Evolutionary conservation across 148 eudicot species (phyloP).

Genomic region (Fagopyrum homotropicum): DNA sequence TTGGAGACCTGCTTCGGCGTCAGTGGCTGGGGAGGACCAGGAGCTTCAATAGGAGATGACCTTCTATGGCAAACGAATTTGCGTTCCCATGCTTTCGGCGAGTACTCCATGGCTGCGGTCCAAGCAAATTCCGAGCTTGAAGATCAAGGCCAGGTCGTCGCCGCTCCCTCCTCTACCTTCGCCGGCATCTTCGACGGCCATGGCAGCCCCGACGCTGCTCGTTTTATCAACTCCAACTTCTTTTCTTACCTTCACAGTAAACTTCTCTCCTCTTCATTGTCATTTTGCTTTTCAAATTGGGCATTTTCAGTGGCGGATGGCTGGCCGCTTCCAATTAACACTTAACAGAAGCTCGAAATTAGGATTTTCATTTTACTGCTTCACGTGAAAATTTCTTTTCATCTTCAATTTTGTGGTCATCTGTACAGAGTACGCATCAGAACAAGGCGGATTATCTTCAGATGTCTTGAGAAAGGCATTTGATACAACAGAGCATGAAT

Average conservation of each 20-base stretch:
- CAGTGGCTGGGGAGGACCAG: conserved; percentile 22
- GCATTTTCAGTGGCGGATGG: neutral
- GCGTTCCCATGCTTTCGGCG: conserved; percentile 73
- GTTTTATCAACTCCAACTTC: conserved; percentile 57
- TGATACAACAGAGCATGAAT: conserved; percentile 50
- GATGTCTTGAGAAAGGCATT: conserved; percentile 49
- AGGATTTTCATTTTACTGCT: neutral
- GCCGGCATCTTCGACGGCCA: conserved; percentile 92
- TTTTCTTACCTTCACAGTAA: conserved; percentile 58
- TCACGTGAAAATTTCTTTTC: neutral
- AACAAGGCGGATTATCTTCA: conserved; percentile 39
- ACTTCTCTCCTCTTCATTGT: neutral
- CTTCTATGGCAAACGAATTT: conserved; percentile 65
- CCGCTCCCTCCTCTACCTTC: conserved; percentile 58
- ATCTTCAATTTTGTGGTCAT: neutral
- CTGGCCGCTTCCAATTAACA: neutral
- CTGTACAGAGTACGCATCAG: conserved; percentile 24
- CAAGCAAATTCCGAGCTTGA: conserved; percentile 79
- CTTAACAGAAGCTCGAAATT: neutral
- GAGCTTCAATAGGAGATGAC: conserved; percentile 38
- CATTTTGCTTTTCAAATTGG: neutral
- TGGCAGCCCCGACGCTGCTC: conserved; percentile 91
- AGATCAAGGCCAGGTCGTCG: conserved; percentile 72
- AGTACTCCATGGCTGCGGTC: conserved; percentile 83
- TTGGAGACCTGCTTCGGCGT: conserved; percentile 28